Conservation (phyloP, 768 basidiomycete genomes). For the Rhizopogon vulgaris region DNA sequence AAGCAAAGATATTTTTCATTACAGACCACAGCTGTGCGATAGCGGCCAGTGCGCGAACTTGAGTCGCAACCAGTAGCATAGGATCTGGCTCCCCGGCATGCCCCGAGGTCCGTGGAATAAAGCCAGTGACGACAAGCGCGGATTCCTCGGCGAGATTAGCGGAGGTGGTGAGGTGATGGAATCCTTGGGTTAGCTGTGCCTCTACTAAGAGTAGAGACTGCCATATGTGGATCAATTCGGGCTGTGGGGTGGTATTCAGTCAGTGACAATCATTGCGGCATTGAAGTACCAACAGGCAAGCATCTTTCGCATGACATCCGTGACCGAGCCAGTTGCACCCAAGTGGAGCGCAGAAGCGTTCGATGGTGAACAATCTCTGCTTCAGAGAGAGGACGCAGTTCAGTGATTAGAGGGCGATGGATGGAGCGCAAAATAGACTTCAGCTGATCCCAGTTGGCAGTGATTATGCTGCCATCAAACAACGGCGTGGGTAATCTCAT, state of each 20-base stretch:
- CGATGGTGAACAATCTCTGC: slow-evolving; percentile 32
- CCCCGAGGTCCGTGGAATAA: slow-evolving; percentile 20
- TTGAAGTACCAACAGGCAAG: slow-evolving; percentile 19
- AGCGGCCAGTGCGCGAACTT: slow-evolving; percentile 33
- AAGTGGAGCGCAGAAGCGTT: slow-evolving; percentile 27
- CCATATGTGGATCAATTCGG: slow-evolving; percentile 42
- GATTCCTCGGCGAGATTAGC: slow-evolving; percentile 29
- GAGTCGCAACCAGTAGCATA: slow-evolving; percentile 16
- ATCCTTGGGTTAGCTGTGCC: slow-evolving; percentile 35
- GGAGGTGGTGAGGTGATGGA: slow-evolving; percentile 29
- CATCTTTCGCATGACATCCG: slow-evolving; percentile 10
- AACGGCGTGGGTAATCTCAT: slow-evolving; percentile 25
- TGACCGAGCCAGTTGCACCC: slow-evolving; percentile 24
- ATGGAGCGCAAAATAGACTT: slow-evolving; percentile 22
- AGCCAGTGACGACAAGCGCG: slow-evolving; percentile 29
- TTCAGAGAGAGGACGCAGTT: slow-evolving; percentile 30
- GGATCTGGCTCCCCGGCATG: not conserved
- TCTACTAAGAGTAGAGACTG: slow-evolving; percentile 49
- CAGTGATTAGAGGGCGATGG: slow-evolving; percentile 13
- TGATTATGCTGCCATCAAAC: slow-evolving; percentile 40
- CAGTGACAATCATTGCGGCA: not conserved
- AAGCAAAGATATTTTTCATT: slow-evolving; percentile 42
- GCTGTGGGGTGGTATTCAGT: slow-evolving; percentile 21
- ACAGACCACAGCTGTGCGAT: slow-evolving; percentile 45
- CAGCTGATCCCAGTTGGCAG: slow-evolving; percentile 20